A percentile compares a stretch with the other conserved stretches of the same genome.
Conservation (phyloP, 208 protist species). For the Trypanosoma melophagium region DNA sequence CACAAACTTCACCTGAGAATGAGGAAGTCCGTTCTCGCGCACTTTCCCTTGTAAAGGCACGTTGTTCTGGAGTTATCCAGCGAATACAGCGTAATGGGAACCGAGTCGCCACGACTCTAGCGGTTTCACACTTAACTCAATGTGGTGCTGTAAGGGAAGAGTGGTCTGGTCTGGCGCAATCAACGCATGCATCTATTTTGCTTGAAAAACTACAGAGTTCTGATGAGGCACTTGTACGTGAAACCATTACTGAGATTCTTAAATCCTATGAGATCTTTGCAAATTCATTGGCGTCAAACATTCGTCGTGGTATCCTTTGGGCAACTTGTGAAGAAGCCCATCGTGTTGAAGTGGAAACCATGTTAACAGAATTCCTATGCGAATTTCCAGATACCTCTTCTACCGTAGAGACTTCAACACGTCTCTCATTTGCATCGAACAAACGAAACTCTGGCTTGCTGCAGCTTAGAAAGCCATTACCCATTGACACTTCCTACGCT, state of each 20-base stretch:
- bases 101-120: slow-evolving; percentile 63
- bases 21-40: slow-evolving; percentile 68
- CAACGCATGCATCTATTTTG: slow-evolving; percentile 50
- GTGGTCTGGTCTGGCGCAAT: slow-evolving; percentile 77
- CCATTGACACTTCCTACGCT: slow-evolving; percentile 86
- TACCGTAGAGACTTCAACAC: slow-evolving; percentile 14
- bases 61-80: slow-evolving; percentile 64
- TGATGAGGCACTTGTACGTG: slow-evolving; percentile 30
- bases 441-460: slow-evolving; percentile 4
- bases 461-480: slow-evolving; percentile 47
- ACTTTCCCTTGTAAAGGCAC: slow-evolving; percentile 69
- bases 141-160: slow-evolving; percentile 64
- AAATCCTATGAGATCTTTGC: slow-evolving; percentile 42
- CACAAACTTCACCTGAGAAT: slow-evolving; percentile 55
- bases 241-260: slow-evolving; percentile 39
- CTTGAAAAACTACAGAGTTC: slow-evolving; percentile 69
- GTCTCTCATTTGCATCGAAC: slow-evolving; percentile 4
- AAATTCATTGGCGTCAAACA: slow-evolving; percentile 37
- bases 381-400: slow-evolving; percentile 28
- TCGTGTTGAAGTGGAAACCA: slow-evolving; percentile 47
- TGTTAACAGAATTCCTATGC: slow-evolving; percentile 44
- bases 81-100: slow-evolving; percentile 72
- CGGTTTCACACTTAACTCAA: slow-evolving; percentile 59
- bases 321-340: slow-evolving; percentile 83
- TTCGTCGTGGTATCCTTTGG: slow-evolving; percentile 64